Evolutionary conservation across 257 asterid species (phyloP), one percentile per base, ranked within the genome.

Genomic region (Cynanchum wilfordii): DNA sequence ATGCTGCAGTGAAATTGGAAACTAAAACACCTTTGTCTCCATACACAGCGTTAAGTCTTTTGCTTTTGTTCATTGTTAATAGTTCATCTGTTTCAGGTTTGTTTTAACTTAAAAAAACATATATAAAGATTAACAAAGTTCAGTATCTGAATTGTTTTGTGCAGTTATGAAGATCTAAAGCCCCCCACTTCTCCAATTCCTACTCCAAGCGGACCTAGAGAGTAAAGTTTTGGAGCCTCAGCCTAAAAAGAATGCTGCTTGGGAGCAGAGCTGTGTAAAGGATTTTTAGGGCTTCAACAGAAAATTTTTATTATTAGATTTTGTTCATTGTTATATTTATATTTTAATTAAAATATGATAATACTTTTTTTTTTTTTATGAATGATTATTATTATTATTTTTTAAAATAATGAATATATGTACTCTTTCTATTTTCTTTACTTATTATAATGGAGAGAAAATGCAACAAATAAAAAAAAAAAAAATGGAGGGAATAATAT

Each of bases 131-230:
- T 66, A 45, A 55, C 65, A 77, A 30, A 54, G 74, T 42, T 73
- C 68, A 72, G 49, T 38, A 33, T 60, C 72, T 73, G 68, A 49
- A 79, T 72, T 75, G 36, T 40, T 71, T 5, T 75, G 73, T 58
- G 56, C 84, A 89, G 87, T 64, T 89, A 85, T 57, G 92, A 81
- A 80, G 92, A 85, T 80, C 73, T 85, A 81, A 89, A 87, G 79
- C 96, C 92, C 40, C 92, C 92, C 33, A 82, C 75, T 79, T 85
- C 89, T 47, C 90, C 96, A 33, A 79, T 80, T 63, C 88, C 96
- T 66, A 82, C 85, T 17, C 86, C 87, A 22, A 89, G 90, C 66
- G 74, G 81, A 73, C 71, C 82, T 42, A 84, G 63, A 75, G 57
- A 77, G 69, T 73, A 78, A 70, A 73, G 81, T 75, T 63, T 70